A percentile compares a stretch with the other conserved stretches of the same genome.
Conservation (phyloP, 768 basidiomycete genomes). For the Boletellus sp. region DNA sequence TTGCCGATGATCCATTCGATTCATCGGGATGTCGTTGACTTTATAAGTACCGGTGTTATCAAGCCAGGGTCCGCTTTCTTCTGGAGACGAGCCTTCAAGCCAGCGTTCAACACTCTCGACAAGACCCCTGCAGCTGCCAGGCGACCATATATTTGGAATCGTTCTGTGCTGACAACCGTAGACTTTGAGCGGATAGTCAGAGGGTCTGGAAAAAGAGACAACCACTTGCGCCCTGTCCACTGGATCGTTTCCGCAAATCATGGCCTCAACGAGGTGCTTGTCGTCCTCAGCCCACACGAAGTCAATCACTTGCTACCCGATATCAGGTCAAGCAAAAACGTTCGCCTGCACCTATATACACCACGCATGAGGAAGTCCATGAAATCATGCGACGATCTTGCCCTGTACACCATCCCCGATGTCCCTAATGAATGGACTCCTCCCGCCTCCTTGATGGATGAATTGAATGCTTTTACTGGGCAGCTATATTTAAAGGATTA, state of each 20-base stretch:
- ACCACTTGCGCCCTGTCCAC: no score
- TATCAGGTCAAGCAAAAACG: constrained; percentile 31
- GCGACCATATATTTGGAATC: constrained; percentile 21
- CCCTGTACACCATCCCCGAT: constrained; percentile 20
- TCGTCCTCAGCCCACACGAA: constrained; percentile 42
- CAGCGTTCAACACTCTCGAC: constrained; percentile 10
- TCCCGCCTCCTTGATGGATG: constrained; percentile 16
- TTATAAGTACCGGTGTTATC: constrained; percentile 32
- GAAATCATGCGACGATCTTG: constrained; percentile 35
- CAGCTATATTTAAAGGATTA: constrained; percentile 40
- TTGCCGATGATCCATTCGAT: constrained; percentile 22
- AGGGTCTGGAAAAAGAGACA: constrained; percentile 18
- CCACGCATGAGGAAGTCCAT: constrained; percentile 34
- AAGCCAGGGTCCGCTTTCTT: neutral
- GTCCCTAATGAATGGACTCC: constrained; percentile 17
- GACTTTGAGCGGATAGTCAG: constrained; percentile 12
- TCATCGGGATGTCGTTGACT: constrained; percentile 16
- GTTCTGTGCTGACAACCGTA: constrained; percentile 9
- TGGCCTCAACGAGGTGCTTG: constrained; percentile 27
- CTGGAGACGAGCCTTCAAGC: constrained; percentile 17
- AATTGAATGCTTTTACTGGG: constrained; percentile 44
- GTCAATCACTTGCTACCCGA: constrained; percentile 35
- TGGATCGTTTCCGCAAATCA: constrained; percentile 38
- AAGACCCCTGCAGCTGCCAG: constrained; percentile 5
- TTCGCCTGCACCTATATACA: constrained; percentile 41